Conservation (phyloP, 352 stramenopile genomes). For the Globisporangium recalcitrans region DNA sequence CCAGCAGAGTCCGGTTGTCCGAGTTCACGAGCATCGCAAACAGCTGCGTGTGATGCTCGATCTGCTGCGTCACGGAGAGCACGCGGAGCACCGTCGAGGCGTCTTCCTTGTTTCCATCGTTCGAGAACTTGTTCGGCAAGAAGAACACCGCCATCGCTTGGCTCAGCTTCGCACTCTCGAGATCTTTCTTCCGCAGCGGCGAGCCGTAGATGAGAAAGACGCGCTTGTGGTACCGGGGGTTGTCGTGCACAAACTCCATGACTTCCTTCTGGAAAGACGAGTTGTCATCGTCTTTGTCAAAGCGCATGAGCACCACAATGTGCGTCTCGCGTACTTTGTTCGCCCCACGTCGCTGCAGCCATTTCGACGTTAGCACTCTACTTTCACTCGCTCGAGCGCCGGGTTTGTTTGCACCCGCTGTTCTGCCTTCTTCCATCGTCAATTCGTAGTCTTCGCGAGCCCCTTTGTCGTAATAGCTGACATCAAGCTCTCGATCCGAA, state of each 20-base stretch:
- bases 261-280: slow-evolving; percentile 57
- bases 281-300: slow-evolving; percentile 45
- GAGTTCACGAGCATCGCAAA: slow-evolving; percentile 85
- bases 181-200: slow-evolving; percentile 43
- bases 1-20: slow-evolving; percentile 71
- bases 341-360: slow-evolving; percentile 41
- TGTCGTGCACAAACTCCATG: slow-evolving; percentile 61
- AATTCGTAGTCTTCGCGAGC: background rate
- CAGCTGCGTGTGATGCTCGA: slow-evolving; percentile 56
- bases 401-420: background rate
- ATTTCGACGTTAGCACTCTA: slow-evolving; percentile 25
- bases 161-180: slow-evolving; percentile 54
- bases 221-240: slow-evolving; percentile 67
- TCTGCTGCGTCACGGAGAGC: slow-evolving; percentile 65
- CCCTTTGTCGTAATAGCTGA: slow-evolving; percentile 2
- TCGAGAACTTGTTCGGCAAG: slow-evolving; percentile 77
- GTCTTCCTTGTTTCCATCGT: slow-evolving; percentile 77
- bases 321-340: slow-evolving; percentile 68
- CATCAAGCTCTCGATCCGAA: background rate
- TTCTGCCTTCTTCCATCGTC: slow-evolving; percentile 13
- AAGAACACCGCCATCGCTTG: slow-evolving; percentile 81
- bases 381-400: background rate
- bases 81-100: slow-evolving; percentile 77
- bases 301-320: slow-evolving; percentile 76
- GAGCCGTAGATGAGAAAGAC: slow-evolving; percentile 80